A percentile compares a stretch with the other conserved stretches of the same genome.
Conservation (phyloP, 2,329 filamentous ascomycete genomes). For the Epichloe baconii region DNA sequence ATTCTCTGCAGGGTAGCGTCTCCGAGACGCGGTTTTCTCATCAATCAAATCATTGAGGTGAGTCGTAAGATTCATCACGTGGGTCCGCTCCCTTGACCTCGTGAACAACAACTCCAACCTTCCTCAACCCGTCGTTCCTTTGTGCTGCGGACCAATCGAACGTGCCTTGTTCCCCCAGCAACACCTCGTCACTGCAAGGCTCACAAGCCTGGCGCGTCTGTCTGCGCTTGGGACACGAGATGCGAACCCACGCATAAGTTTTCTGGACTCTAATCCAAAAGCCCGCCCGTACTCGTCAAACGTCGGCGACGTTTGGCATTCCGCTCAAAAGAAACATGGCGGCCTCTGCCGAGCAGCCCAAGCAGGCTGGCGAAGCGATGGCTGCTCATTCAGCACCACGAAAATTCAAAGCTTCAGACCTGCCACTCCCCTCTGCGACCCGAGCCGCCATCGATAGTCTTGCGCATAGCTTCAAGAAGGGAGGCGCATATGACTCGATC, state of each 20-base stretch:
- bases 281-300: not conserved
- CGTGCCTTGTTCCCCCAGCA: not conserved
- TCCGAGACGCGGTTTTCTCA: too few relatives aligned
- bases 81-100: not conserved
- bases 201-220: not conserved
- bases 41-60: too few relatives aligned
- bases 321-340: constrained; percentile 11
- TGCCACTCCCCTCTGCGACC: constrained; percentile 60
- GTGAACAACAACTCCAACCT: not conserved
- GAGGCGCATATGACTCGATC: constrained; percentile 67
- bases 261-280: not conserved
- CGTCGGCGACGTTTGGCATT: not conserved
- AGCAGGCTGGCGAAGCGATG: constrained; percentile 9
- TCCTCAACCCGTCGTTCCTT: not conserved
- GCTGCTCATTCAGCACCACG: constrained; percentile 11
- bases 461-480: constrained; percentile 75
- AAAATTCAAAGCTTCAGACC: constrained; percentile 60
- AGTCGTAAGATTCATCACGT: not conserved
- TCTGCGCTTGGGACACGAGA: not conserved
- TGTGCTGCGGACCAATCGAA: not conserved
- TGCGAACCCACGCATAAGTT: not conserved
- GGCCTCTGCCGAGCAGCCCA: constrained; percentile 13
- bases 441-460: constrained; percentile 61
- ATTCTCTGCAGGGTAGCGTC: too few relatives aligned
- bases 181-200: too few relatives aligned